These are phyloP conservation scores for Kurtzmaniella quercitrusa DNA, from an alignment of 1,139 yeast species.

Conservation along the genomic window DNA sequence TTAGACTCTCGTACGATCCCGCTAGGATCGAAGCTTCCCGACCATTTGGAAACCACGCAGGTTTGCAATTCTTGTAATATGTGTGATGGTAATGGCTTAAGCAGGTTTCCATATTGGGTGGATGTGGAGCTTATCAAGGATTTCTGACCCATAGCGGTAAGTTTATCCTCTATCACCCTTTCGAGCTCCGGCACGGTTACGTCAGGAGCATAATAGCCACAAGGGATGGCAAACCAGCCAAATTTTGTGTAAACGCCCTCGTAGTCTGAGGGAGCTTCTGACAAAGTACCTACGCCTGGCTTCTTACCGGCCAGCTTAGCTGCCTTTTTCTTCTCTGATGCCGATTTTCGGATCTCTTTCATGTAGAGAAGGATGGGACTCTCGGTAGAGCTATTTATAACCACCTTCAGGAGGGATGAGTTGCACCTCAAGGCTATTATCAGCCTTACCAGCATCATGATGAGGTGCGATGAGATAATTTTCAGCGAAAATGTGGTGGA, in stretches of 20 bases:
- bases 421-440: not conserved
- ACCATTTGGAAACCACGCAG: not conserved
- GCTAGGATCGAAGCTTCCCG: not conserved
- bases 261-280: conserved; percentile 13
- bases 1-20: not conserved
- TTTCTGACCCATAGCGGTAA: not conserved
- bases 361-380: not conserved
- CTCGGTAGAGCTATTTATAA: not conserved
- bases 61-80: not conserved
- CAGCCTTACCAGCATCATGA: not conserved
- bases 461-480: not conserved
- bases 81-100: not conserved
- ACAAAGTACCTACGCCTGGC: not conserved
- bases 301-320: conserved; percentile 7
- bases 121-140: not conserved
- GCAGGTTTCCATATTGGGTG: too few relatives aligned
- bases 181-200: conserved; percentile 22
- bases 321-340: not conserved
- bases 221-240: conserved; percentile 34
- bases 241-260: conserved; percentile 20
- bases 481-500: not conserved
- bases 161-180: not conserved
- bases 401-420: not conserved
- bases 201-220: conserved; percentile 19
- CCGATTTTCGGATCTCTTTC: not conserved